Evolutionary conservation across 2,329 filamentous ascomycete genomes (phyloP).

Genomic region (Alternaria tenuissima): DNA sequence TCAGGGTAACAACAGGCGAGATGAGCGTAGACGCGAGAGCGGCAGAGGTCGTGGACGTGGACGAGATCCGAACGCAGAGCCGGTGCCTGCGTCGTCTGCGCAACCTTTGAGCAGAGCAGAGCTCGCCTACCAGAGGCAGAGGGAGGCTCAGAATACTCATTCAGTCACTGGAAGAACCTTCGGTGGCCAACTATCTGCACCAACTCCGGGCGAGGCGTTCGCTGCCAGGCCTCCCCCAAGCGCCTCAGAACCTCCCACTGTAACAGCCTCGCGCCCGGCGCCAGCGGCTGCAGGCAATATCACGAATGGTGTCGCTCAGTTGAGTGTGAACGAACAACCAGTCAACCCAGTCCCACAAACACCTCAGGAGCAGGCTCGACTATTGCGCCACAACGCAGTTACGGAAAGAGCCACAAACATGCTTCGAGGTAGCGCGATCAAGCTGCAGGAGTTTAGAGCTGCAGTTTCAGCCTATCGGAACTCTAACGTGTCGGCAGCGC

Average conservation of each 20-base stretch:
- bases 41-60: conserved; percentile 69
- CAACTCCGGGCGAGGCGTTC: conserved; percentile 52
- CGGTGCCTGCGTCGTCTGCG: conserved; percentile 76
- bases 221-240: conserved; percentile 58
- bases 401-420: conserved; percentile 85
- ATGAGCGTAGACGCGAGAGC: conserved; percentile 52
- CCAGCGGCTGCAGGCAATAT: conserved; percentile 24
- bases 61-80: conserved; percentile 86
- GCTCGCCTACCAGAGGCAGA: conserved; percentile 87
- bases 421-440: conserved; percentile 76
- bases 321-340: conserved; percentile 46
- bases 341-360: conserved; percentile 51
- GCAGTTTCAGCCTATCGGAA: conserved; percentile 81
- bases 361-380: conserved; percentile 81
- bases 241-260: conserved; percentile 47
- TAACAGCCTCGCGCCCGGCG: conserved; percentile 50
- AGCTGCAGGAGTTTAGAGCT: conserved; percentile 78
- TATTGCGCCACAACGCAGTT: conserved; percentile 82
- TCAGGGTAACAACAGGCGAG: conserved; percentile 49
- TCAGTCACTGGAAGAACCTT: conserved; percentile 82
- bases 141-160: conserved; percentile 89
- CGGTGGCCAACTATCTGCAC: conserved; percentile 78
- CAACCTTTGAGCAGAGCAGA: conserved; percentile 86
- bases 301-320: conserved; percentile 28
- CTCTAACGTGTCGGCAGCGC: conserved; percentile 72